Evolutionary conservation across 495 filamentous ascomycete genomes (phyloP).

Genomic region (Trypethelium eluteriae): DNA sequence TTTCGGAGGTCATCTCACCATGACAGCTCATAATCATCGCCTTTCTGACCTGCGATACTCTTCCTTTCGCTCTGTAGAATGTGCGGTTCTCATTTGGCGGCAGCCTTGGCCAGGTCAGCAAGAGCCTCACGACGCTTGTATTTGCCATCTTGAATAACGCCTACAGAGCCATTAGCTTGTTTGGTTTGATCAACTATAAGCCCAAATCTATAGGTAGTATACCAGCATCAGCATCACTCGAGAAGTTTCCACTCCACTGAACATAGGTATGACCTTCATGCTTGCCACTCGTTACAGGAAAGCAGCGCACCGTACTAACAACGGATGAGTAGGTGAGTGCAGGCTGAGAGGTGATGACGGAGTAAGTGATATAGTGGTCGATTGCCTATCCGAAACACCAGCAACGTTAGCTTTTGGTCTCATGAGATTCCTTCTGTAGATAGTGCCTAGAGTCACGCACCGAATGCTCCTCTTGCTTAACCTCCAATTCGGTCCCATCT

Average conservation of each 20-base stretch:
- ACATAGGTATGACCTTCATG: constrained; percentile 54
- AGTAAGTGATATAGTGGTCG: constrained; percentile 64
- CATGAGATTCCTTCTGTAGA: not conserved
- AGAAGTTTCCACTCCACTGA: constrained; percentile 57
- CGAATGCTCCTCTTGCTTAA: constrained; percentile 66
- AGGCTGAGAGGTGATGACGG: constrained; percentile 54
- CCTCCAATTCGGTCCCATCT: constrained; percentile 54
- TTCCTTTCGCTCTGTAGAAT: no score
- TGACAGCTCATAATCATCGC: no score
- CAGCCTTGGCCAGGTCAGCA: constrained; percentile 52
- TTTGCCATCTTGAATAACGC: constrained; percentile 61
- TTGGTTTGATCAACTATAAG: not conserved
- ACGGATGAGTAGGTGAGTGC: constrained; percentile 53
- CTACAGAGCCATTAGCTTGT: constrained; percentile 30
- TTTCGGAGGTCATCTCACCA: not conserved
- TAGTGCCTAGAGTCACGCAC: constrained; percentile 32
- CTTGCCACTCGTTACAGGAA: constrained; percentile 52
- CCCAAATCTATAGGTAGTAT: constrained; percentile 26
- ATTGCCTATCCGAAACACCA: constrained; percentile 42
- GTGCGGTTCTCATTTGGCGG: constrained; percentile 27
- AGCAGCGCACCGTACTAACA: constrained; percentile 54
- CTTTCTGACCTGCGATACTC: no score
- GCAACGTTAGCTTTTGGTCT: not conserved
- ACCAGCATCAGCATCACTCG: constrained; percentile 61
- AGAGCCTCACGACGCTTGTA: constrained; percentile 65